A percentile compares a stretch with the other conserved stretches of the same genome.
phyloP scores from a whole-genome alignment of 371 early-diverging fungal genomes.

The Mortierella sp. region DNA sequence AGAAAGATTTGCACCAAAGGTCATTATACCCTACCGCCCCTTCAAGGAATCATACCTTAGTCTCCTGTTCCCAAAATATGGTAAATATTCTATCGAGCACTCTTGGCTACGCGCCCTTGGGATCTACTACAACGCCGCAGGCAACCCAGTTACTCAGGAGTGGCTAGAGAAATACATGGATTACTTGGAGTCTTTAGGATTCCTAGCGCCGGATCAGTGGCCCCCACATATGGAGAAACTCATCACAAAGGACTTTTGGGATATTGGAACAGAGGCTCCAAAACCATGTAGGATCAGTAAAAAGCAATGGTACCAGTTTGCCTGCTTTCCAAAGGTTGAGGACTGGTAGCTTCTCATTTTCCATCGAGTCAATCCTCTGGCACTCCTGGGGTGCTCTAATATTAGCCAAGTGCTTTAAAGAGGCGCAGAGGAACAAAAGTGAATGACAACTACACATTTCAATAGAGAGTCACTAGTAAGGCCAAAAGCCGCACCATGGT shows the following conservation, averaged over 20 bases:
- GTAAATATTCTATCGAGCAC: constrained; percentile 15
- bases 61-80: constrained; percentile 40
- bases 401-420: too few species aligned
- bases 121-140: constrained; percentile 41
- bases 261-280: constrained; percentile 12
- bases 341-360: too few species aligned
- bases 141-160: constrained; percentile 28
- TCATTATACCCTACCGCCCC: constrained; percentile 44
- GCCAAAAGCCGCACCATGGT: too few species aligned
- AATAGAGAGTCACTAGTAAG: too few species aligned
- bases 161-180: constrained; percentile 50
- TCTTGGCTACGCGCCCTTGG: constrained; percentile 41
- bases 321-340: constrained; percentile 4
- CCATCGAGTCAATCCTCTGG: too few species aligned
- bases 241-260: constrained; percentile 32
- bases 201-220: constrained; percentile 24
- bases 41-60: constrained; percentile 36
- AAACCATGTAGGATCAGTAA: constrained; percentile 27
- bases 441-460: too few species aligned
- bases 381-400: too few species aligned
- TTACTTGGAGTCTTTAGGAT: constrained; percentile 26
- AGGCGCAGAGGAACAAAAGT: too few species aligned
- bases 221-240: constrained; percentile 17
- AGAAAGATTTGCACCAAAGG: constrained; percentile 25
- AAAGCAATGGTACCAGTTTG: constrained; percentile 30